These are phyloP conservation scores for Colletotrichum lupini DNA, from an alignment of 2,329 filamentous ascomycete species.

Conservation along the genomic window DNA sequence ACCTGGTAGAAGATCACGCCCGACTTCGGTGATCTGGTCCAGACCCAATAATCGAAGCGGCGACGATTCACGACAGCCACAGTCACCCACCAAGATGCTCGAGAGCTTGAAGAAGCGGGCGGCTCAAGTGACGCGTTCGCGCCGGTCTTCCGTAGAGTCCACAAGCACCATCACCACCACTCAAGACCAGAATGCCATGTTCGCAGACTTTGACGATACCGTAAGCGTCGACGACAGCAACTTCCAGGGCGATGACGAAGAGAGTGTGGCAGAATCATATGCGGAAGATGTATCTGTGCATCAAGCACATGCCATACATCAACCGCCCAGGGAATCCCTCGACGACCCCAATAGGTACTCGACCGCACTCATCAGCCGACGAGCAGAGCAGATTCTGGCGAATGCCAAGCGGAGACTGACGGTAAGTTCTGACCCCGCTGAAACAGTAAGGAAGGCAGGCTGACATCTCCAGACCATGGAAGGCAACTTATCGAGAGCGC, in stretches of 20 bases:
- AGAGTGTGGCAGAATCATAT: conserved; percentile 70
- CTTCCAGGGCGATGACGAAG: conserved; percentile 76
- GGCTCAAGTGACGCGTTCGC: conserved; percentile 56
- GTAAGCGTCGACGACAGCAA: conserved; percentile 72
- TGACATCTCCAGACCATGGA: conserved; percentile 81
- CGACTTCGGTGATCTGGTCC: conserved; percentile 26
- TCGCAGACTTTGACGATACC: conserved; percentile 71
- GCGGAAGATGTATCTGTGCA: conserved; percentile 56
- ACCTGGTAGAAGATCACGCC: conserved; percentile 53
- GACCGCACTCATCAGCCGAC: conserved; percentile 79
- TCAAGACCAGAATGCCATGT: conserved; percentile 58
- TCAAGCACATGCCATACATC: conserved; percentile 42
- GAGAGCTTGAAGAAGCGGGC: conserved; percentile 58
- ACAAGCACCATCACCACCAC: conserved; percentile 70
- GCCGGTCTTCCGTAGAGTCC: conserved; percentile 68
- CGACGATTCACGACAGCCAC: conserved; percentile 40
- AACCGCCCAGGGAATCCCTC: conserved; percentile 41
- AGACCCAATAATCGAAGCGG: conserved; percentile 45
- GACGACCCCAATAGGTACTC: conserved; percentile 68
- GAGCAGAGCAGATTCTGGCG: conserved; percentile 89
- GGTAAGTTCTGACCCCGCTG: conserved; percentile 60
- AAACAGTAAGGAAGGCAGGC: conserved; percentile 6
- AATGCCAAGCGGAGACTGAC: conserved; percentile 92
- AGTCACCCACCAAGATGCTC: conserved; percentile 57
- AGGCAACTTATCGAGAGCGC: conserved; percentile 84